These are phyloP conservation scores for Quambalaria eucalypti DNA, from an alignment of 1,284 basidiomycete species.

Conservation along the genomic window DNA sequence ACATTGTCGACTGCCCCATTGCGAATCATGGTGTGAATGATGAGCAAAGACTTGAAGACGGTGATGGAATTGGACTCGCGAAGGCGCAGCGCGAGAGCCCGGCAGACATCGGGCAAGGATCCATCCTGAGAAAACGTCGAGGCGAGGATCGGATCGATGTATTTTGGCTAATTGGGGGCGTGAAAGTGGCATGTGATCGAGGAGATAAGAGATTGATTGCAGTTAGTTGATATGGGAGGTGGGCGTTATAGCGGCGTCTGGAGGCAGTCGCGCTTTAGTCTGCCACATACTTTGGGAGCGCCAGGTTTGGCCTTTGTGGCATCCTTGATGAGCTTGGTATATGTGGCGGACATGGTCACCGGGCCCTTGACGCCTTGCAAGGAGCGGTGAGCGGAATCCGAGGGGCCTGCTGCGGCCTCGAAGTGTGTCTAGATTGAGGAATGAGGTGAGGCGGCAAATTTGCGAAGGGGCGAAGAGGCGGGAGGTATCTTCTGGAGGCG, in stretches of 20 bases:
- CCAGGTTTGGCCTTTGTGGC: conserved; percentile 45
- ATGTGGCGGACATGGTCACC: conserved; percentile 8
- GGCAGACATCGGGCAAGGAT: conserved; percentile 80
- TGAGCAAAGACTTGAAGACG: conserved; percentile 91
- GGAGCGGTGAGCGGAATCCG: background rate
- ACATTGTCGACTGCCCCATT: conserved; percentile 87
- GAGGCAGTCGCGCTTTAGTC: background rate
- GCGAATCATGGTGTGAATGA: conserved; percentile 88
- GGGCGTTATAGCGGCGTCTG: background rate
- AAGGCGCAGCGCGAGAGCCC: conserved; percentile 70
- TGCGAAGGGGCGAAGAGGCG: background rate
- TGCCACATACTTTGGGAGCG: conserved; percentile 22
- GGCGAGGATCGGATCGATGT: conserved; percentile 67
- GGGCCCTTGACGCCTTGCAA: background rate
- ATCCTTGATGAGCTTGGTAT: conserved; percentile 42
- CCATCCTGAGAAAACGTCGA: conserved; percentile 89
- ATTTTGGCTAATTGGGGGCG: conserved; percentile 18
- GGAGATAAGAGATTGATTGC: background rate
- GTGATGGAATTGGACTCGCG: conserved; percentile 60
- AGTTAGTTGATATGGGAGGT: background rate
- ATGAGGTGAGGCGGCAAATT: background rate
- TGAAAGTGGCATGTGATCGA: background rate
- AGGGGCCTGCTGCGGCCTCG: background rate
- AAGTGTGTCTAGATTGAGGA: background rate
- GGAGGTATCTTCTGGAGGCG: too few relatives aligned